Conservation (phyloP, 164 flowering plant genomes). For the Vitis rotundifolia region DNA sequence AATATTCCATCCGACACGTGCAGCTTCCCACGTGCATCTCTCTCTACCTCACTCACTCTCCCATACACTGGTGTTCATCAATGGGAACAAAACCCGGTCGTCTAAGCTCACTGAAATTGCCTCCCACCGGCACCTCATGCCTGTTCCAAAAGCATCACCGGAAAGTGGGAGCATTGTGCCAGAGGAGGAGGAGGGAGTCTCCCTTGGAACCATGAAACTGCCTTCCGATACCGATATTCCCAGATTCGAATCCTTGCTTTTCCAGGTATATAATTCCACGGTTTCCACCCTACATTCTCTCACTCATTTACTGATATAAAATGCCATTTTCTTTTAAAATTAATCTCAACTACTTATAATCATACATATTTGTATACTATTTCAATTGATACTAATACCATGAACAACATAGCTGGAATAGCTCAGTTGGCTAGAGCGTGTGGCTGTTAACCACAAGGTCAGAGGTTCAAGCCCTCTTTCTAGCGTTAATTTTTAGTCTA, state of each 20-base stretch:
- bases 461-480: constrained; percentile 30
- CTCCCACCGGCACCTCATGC: constrained; percentile 14
- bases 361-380: too few species aligned
- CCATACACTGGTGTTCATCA: constrained; percentile 1
- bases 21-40: constrained; percentile 7
- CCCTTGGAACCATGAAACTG: constrained; percentile 81
- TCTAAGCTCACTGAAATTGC: constrained; percentile 1
- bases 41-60: constrained; percentile 2
- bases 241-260: constrained; percentile 68
- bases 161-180: constrained; percentile 22
- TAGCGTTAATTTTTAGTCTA: constrained; percentile 8
- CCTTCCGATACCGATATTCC: constrained; percentile 53
- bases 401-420: constrained; percentile 18
- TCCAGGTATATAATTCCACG: constrained; percentile 48
- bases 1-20: constrained; percentile 11
- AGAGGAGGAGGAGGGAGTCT: constrained; percentile 51
- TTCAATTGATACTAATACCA: too few species aligned
- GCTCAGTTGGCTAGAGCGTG: constrained; percentile 41
- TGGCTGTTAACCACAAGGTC: constrained; percentile 44
- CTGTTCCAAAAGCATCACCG: constrained; percentile 33
- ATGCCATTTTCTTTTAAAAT: too few species aligned
- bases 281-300: too few species aligned
- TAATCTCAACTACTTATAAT: too few species aligned
- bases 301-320: too few species aligned
- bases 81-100: not conserved